Evolutionary conservation across 805 yeast species (phyloP).

Genomic region (Wickerhamiella cacticola): DNA sequence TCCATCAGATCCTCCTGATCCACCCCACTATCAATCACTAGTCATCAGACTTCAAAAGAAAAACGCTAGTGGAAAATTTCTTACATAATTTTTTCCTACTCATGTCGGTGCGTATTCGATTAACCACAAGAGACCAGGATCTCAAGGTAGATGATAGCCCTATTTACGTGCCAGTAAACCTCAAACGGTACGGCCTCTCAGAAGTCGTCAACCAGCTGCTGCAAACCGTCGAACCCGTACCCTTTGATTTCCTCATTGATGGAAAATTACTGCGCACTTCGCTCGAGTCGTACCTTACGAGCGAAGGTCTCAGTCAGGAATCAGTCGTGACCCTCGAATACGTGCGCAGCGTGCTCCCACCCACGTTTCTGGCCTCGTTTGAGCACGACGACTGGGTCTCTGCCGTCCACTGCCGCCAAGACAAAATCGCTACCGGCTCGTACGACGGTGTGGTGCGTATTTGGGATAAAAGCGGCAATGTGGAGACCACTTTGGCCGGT

Average conservation of each 20-base stretch:
- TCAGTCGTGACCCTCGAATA: constrained; percentile 71
- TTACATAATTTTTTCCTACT: constrained; percentile 10
- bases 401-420: constrained; percentile 41
- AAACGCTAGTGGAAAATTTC: neutral
- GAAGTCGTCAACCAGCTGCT: constrained; percentile 90
- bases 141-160: constrained; percentile 71
- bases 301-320: constrained; percentile 73
- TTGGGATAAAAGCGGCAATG: constrained; percentile 70
- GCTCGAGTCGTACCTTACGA: constrained; percentile 62
- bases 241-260: constrained; percentile 85
- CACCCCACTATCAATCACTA: neutral
- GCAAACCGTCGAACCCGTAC: constrained; percentile 48
- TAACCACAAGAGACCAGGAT: constrained; percentile 66
- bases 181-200: constrained; percentile 84
- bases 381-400: constrained; percentile 95
- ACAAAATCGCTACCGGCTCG: constrained; percentile 65
- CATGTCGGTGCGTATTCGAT: constrained; percentile 36
- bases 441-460: constrained; percentile 92
- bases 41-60: neutral
- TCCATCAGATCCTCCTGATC: no score
- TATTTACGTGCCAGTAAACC: constrained; percentile 69
- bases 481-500: constrained; percentile 70
- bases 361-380: constrained; percentile 79
- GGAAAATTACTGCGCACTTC: constrained; percentile 71
- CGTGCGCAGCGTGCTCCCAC: constrained; percentile 86